Evolutionary conservation across 495 filamentous ascomycete species (phyloP).

Genomic region (Penicillium cinerascens): DNA sequence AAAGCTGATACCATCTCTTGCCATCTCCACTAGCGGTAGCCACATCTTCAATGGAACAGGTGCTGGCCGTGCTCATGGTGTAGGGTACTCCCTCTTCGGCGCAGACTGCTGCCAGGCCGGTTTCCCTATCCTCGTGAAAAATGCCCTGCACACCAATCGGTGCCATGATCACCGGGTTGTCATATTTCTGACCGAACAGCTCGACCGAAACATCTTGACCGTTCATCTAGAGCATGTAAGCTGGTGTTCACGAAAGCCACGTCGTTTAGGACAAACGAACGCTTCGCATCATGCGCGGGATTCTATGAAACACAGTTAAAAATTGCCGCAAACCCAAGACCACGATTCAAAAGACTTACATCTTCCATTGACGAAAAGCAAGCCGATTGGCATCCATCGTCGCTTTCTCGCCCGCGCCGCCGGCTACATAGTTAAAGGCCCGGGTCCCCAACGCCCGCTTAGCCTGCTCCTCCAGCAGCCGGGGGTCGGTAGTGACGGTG

Average conservation of each 20-base stretch:
- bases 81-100: conserved; percentile 52
- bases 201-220: conserved; percentile 51
- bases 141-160: conserved; percentile 58
- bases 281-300: conserved; percentile 41
- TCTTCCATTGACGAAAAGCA: conserved; percentile 63
- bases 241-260: not conserved
- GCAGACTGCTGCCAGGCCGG: conserved; percentile 50
- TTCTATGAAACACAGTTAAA: conserved; percentile 12
- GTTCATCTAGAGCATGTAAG: conserved; percentile 24
- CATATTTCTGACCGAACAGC: conserved; percentile 54
- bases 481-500: conserved; percentile 57
- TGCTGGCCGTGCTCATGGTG: conserved; percentile 55
- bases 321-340: not conserved
- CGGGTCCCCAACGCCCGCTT: conserved; percentile 42
- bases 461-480: conserved; percentile 56
- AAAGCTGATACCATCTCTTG: conserved; percentile 64
- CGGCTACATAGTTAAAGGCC: conserved; percentile 58
- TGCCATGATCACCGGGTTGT: conserved; percentile 52
- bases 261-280: conserved; percentile 18
- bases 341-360: conserved; percentile 26
- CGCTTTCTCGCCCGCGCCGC: conserved; percentile 61
- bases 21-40: conserved; percentile 37
- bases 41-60: conserved; percentile 54
- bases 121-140: conserved; percentile 55
- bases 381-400: conserved; percentile 64